A percentile compares a stretch with the other conserved stretches of the same genome.
phyloP scores from a whole-genome alignment of 495 filamentous ascomycete species.

The Ramalina intermedia region DNA sequence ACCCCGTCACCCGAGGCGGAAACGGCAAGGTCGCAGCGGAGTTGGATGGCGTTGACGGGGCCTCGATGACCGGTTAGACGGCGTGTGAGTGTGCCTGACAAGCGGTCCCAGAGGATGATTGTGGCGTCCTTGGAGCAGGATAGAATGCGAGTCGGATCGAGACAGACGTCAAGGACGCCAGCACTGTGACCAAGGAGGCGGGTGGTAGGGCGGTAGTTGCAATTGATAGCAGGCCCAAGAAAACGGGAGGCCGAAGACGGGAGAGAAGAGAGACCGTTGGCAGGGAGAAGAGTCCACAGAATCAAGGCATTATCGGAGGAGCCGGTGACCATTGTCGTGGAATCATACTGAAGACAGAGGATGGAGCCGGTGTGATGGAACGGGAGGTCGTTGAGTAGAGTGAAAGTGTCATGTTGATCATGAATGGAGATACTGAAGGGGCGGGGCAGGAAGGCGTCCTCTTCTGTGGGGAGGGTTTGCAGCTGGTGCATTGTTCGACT shows the following conservation, averaged over 20 bases:
- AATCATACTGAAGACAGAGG: conserved; percentile 87
- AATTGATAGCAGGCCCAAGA: conserved; percentile 29
- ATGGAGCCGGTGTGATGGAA: conserved; percentile 77
- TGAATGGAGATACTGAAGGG: conserved; percentile 10
- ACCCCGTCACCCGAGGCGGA: conserved; percentile 85
- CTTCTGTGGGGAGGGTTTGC: conserved; percentile 1
- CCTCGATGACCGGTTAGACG: conserved; percentile 71
- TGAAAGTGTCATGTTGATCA: background rate
- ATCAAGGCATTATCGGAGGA: conserved; percentile 89
- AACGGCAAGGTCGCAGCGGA: conserved; percentile 80
- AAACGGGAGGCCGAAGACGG: no score
- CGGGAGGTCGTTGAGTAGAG: background rate
- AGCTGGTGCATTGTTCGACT: conserved; percentile 3
- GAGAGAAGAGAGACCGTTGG: no score
- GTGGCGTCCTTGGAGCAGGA: conserved; percentile 90
- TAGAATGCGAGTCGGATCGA: conserved; percentile 82
- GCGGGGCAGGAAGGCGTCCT: conserved; percentile 1
- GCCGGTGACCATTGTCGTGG: conserved; percentile 82
- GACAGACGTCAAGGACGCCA: conserved; percentile 83
- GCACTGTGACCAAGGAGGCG: conserved; percentile 65
- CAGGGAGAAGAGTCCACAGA: conserved; percentile 46
- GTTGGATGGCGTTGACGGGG: conserved; percentile 89
- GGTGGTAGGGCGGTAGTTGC: conserved; percentile 60
- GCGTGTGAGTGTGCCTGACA: conserved; percentile 54
- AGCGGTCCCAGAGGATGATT: conserved; percentile 86